Conservation (phyloP, 75 land plant species). For the Pinus albicaulis region DNA sequence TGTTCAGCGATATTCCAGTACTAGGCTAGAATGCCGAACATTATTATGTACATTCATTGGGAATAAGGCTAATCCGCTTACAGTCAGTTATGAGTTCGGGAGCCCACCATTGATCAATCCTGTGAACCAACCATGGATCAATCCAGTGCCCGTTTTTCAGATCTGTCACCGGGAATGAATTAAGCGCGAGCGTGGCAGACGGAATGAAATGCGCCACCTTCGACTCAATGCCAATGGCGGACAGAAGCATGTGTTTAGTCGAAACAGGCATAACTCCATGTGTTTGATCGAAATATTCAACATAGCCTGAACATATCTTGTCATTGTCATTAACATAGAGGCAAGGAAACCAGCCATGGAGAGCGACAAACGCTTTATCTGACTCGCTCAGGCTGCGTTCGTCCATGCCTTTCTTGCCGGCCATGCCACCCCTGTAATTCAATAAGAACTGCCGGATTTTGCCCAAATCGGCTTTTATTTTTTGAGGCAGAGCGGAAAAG, state of each 20-base stretch:
- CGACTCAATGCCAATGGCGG: conserved; percentile 1
- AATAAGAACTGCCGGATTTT: conserved; percentile 20
- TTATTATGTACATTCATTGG: too few species aligned
- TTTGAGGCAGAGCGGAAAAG: conserved; percentile 53
- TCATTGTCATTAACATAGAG: conserved; percentile 55
- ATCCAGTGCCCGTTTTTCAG: conserved; percentile 50
- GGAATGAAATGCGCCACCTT: conserved; percentile 47
- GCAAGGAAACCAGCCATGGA: conserved; percentile 48
- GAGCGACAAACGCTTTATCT: conserved; percentile 23
- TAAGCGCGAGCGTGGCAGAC: conserved; percentile 38
- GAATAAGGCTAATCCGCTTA: too few species aligned
- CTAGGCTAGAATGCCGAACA: too few species aligned
- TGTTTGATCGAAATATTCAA: conserved; percentile 52
- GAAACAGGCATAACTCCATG: conserved; percentile 16
- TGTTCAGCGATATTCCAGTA: too few species aligned
- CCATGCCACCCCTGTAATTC: conserved; percentile 27
- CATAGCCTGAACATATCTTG: conserved; percentile 45
- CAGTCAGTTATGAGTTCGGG: conserved; percentile 13
- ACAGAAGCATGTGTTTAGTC: not conserved
- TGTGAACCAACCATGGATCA: not conserved
- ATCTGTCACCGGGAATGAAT: conserved; percentile 9
- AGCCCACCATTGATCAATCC: conserved; percentile 51
- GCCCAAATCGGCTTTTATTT: conserved; percentile 40
- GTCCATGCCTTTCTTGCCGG: conserved; percentile 27
- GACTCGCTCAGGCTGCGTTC: not conserved